Conservation (phyloP, 1,284 basidiomycete species). For the Melanopsichium pennsylvanicum region DNA sequence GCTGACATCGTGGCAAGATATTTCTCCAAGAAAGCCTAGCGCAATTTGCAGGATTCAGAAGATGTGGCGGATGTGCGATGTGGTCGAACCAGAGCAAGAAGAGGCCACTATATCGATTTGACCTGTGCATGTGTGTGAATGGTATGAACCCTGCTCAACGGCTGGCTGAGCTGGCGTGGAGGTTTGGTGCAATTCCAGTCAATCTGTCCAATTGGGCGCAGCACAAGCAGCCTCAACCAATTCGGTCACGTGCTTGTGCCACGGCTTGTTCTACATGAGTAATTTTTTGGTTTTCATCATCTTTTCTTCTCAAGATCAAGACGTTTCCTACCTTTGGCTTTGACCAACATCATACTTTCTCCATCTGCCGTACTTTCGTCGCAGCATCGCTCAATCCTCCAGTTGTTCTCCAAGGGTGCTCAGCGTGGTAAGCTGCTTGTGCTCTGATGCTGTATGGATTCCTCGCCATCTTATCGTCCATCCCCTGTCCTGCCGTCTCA, state of each 20-base stretch:
- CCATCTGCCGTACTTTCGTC: too few species aligned
- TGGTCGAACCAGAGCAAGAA: neutral
- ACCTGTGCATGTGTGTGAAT: neutral
- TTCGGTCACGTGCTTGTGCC: conserved; percentile 2
- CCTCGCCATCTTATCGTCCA: too few species aligned
- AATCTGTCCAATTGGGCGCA: neutral
- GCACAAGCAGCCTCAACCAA: neutral
- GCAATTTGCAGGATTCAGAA: too few species aligned
- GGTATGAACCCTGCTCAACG: conserved; percentile 10
- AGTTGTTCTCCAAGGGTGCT: too few species aligned
- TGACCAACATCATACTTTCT: conserved; percentile 3
- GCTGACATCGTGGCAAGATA: conserved; percentile 17
- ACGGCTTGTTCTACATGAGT: conserved; percentile 3
- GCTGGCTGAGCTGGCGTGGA: conserved; percentile 8
- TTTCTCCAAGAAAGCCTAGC: too few species aligned
- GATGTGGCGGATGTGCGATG: too few species aligned
- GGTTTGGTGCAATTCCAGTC: conserved; percentile 1
- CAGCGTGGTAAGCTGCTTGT: neutral
- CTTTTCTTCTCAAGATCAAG: neutral
- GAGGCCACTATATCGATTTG: neutral
- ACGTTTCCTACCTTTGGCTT: neutral
- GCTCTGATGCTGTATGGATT: neutral
- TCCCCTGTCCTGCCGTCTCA: too few species aligned
- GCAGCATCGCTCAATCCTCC: too few species aligned
- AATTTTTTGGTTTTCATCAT: conserved; percentile 9